A percentile compares a stretch with the other conserved stretches of the same genome.
phyloP scores from a whole-genome alignment of 495 filamentous ascomycete genomes.

The Penicillium antarcticum region DNA sequence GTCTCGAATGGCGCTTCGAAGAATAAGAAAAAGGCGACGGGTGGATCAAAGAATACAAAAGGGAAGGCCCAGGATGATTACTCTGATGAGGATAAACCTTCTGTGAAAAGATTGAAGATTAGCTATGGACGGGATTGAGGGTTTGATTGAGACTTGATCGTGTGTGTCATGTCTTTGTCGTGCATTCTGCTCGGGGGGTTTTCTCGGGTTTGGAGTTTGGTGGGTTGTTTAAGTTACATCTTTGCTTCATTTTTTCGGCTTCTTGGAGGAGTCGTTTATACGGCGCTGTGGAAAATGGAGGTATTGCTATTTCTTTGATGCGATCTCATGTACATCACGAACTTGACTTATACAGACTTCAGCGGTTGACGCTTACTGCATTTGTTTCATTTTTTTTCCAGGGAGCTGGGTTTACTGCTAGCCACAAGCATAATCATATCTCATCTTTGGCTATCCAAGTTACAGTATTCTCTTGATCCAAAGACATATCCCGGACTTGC shows the following conservation, averaged over 20 bases:
- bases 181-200: constrained; percentile 7
- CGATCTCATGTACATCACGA: constrained; percentile 23
- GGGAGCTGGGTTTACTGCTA: background rate
- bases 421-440: too few relatives aligned
- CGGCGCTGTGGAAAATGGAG: constrained; percentile 3
- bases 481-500: too few relatives aligned
- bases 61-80: constrained; percentile 35
- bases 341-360: constrained; percentile 7
- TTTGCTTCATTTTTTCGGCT: background rate
- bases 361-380: constrained; percentile 1
- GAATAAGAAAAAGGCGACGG: constrained; percentile 43
- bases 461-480: too few relatives aligned
- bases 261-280: background rate
- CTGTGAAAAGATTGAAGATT: constrained; percentile 50
- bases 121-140: constrained; percentile 45
- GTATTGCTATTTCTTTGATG: background rate
- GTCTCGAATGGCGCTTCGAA: constrained; percentile 31
- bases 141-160: background rate
- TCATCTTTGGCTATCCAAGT: too few relatives aligned
- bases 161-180: background rate
- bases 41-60: constrained; percentile 30
- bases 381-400: background rate
- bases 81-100: constrained; percentile 44
- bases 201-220: constrained; percentile 14
- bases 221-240: constrained; percentile 3